Evolutionary conservation across 177 flowering plant genomes (phyloP).

Genomic region (Vitis hybrid): DNA sequence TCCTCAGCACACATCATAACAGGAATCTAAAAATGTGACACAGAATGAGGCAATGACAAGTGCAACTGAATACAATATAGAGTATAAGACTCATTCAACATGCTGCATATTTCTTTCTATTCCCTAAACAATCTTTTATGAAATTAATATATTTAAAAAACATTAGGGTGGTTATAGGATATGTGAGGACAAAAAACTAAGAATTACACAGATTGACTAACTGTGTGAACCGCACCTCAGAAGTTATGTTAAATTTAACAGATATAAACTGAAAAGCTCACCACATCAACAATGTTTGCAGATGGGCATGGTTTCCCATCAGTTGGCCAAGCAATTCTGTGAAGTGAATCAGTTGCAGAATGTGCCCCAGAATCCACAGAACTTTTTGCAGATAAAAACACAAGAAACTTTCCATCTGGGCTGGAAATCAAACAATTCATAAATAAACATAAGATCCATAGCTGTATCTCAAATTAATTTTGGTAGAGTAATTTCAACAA

Average conservation of each 20-base stretch:
- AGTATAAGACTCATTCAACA: not conserved
- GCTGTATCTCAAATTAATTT: too few relatives aligned
- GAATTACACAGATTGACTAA: not conserved
- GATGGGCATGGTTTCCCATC: constrained; percentile 44
- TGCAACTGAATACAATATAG: not conserved
- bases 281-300: constrained; percentile 67
- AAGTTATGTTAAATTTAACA: not conserved
- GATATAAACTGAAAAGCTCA: constrained; percentile 27
- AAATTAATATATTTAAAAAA: not conserved
- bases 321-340: constrained; percentile 79
- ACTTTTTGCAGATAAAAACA: constrained; percentile 75
- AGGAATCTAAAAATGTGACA: constrained; percentile 53
- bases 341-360: constrained; percentile 87
- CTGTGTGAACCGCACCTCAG: not conserved
- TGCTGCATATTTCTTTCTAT: not conserved
- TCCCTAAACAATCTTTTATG: not conserved
- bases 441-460: not conserved
- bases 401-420: constrained; percentile 82
- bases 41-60: not conserved
- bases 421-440: constrained; percentile 35
- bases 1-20: constrained; percentile 71
- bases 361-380: constrained; percentile 91
- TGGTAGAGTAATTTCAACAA: too few relatives aligned
- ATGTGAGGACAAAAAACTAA: not conserved
- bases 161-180: not conserved